These are phyloP conservation scores for Microbotryomycetes sp. DNA, from an alignment of 1,284 basidiomycete genomes.

Conservation along the genomic window DNA sequence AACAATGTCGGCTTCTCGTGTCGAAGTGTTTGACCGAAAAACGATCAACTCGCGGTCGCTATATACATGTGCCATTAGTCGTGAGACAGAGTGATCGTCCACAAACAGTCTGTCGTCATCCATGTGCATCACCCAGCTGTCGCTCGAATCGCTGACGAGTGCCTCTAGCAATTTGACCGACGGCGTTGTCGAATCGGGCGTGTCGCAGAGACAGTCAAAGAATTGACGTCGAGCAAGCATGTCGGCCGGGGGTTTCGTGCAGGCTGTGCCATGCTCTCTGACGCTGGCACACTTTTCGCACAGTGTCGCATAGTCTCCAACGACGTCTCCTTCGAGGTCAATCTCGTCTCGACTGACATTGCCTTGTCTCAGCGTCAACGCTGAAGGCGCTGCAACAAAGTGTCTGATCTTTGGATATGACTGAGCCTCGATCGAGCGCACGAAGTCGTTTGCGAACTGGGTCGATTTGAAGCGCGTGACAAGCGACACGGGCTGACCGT, in stretches of 20 bases:
- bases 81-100: slow-evolving; percentile 9
- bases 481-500: slow-evolving; percentile 11
- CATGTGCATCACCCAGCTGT: slow-evolving; percentile 20
- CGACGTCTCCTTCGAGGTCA: slow-evolving; percentile 1
- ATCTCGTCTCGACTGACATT: neutral
- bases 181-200: slow-evolving; percentile 2
- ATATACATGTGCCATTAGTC: slow-evolving; percentile 23
- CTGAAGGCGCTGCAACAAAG: slow-evolving; percentile 2
- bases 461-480: slow-evolving; percentile 12
- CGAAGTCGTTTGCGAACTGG: slow-evolving; percentile 17
- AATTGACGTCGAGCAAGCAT: neutral
- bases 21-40: slow-evolving; percentile 14
- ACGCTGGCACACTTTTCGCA: slow-evolving; percentile 9
- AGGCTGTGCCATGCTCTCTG: slow-evolving; percentile 1
- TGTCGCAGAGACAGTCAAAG: slow-evolving; percentile 15
- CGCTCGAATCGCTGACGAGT: neutral
- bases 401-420: slow-evolving; percentile 18
- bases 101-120: slow-evolving; percentile 22
- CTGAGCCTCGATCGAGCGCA: slow-evolving; percentile 16
- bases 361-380: neutral
- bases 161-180: slow-evolving; percentile 19
- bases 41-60: slow-evolving; percentile 14
- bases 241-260: slow-evolving; percentile 2
- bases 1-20: neutral
- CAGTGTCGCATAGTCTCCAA: slow-evolving; percentile 4